Percentiles rank a stretch among this genome's conserved stretches.
phyloP scores from a whole-genome alignment of 192 early-diverging fungal species.

The Chytriomyces confervae region DNA sequence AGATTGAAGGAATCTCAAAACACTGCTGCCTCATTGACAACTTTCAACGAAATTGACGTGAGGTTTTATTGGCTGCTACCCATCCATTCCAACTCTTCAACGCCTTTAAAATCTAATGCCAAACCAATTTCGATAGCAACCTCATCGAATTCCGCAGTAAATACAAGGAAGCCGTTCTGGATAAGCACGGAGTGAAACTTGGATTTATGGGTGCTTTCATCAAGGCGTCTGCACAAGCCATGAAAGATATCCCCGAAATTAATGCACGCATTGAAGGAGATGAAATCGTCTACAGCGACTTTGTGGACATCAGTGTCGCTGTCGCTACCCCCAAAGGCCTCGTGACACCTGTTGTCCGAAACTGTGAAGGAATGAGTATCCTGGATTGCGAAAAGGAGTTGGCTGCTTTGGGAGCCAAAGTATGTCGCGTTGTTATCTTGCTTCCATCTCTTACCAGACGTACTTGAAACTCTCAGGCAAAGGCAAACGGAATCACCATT shows the following conservation, averaged over 20 bases:
- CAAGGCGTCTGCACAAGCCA: conserved; percentile 84
- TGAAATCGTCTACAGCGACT: conserved; percentile 92
- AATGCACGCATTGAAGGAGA: conserved; percentile 95
- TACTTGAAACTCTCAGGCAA: conserved; percentile 63
- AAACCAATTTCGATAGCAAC: conserved; percentile 54
- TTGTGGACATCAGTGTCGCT: conserved; percentile 92
- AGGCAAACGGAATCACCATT: conserved; percentile 93
- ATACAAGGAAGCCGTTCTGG: conserved; percentile 94
- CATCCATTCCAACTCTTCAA: background rate
- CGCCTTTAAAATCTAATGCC: background rate
- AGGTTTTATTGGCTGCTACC: conserved; percentile 39
- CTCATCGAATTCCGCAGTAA: conserved; percentile 87
- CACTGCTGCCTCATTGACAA: conserved; percentile 96
- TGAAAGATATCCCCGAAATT: conserved; percentile 89
- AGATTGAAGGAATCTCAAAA: conserved; percentile 97
- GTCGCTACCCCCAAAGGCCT: conserved; percentile 99
- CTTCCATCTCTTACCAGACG: background rate
- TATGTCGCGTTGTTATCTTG: conserved; percentile 24
- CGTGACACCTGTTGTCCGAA: conserved; percentile 95
- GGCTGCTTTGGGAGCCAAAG: conserved; percentile 83
- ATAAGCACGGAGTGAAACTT: conserved; percentile 94
- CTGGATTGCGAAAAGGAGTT: conserved; percentile 92
- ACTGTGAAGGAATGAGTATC: conserved; percentile 83
- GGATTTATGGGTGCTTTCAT: conserved; percentile 99
- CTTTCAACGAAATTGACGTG: conserved; percentile 99